phyloP scores from a whole-genome alignment of 345 rosid genomes.

The Populus simonii region DNA sequence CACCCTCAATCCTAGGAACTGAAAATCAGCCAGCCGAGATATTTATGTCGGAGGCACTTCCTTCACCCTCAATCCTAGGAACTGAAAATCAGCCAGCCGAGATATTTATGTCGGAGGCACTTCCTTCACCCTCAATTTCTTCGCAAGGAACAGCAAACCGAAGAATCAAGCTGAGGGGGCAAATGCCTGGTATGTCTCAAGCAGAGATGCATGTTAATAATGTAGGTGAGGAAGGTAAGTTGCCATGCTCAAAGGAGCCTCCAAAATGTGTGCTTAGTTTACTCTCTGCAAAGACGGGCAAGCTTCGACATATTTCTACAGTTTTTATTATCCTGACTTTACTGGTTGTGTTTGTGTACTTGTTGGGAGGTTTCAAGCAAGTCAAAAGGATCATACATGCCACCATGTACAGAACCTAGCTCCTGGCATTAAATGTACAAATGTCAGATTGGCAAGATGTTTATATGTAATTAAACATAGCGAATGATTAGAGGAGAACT shows the following conservation, averaged over 20 bases:
- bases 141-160: slow-evolving; percentile 25
- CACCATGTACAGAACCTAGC: background rate
- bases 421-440: slow-evolving; percentile 13
- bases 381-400: slow-evolving; percentile 4
- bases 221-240: background rate
- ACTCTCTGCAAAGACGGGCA: background rate
- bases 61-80: background rate
- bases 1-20: slow-evolving; percentile 11
- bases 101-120: too few species aligned
- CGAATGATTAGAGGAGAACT: background rate
- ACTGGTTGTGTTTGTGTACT: slow-evolving; percentile 19
- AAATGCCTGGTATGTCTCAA: background rate
- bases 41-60: too few species aligned
- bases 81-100: slow-evolving; percentile 4
- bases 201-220: background rate
- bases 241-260: background rate
- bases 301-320: background rate
- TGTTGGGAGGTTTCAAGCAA: slow-evolving; percentile 16
- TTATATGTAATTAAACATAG: background rate
- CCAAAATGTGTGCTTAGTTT: slow-evolving; percentile 13
- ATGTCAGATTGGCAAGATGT: background rate
- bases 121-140: too few species aligned
- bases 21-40: background rate
- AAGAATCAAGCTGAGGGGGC: slow-evolving; percentile 28
- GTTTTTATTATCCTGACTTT: slow-evolving; percentile 14